Conservation (phyloP, 176 grass and related monocot species). For the Oryza longistaminata region DNA sequence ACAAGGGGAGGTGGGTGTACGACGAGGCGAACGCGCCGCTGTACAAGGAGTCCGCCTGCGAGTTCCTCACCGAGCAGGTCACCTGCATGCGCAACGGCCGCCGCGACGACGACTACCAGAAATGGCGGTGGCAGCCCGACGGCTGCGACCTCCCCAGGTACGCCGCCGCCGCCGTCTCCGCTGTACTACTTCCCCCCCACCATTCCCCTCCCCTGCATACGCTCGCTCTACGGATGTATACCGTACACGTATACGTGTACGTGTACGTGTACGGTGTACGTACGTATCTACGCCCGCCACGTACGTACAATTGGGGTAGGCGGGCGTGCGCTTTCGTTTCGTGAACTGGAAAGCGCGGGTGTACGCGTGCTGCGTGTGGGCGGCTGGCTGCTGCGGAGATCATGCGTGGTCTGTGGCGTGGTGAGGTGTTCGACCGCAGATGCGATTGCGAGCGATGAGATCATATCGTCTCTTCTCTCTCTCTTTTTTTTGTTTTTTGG, state of each 20-base stretch:
- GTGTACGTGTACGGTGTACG: background rate
- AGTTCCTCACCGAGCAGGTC: slow-evolving; percentile 93
- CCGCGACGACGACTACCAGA: slow-evolving; percentile 78
- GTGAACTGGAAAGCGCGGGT: slow-evolving; percentile 21
- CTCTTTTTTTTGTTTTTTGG: background rate
- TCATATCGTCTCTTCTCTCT: background rate
- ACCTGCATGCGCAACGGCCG: slow-evolving; percentile 95
- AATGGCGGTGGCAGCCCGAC: slow-evolving; percentile 90
- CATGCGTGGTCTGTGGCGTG: background rate
- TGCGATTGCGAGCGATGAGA: background rate
- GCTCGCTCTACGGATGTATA: background rate
- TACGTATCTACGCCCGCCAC: background rate
- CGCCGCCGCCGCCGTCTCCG: background rate
- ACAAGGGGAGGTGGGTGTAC: slow-evolving; percentile 64
- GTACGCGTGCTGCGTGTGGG: slow-evolving; percentile 26
- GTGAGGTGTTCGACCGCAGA: slow-evolving; percentile 1
- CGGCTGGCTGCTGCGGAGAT: background rate
- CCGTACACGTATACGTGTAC: background rate
- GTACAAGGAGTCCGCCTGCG: slow-evolving; percentile 66
- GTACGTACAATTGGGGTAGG: background rate
- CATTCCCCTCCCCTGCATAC: background rate
- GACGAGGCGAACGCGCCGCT: slow-evolving; percentile 62
- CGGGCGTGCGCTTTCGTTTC: slow-evolving; percentile 31
- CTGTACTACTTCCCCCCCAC: background rate
- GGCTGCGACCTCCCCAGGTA: slow-evolving; percentile 80